Evolutionary conservation across 1,284 basidiomycete genomes (phyloP).

Genomic region (Inonotus obliquus): DNA sequence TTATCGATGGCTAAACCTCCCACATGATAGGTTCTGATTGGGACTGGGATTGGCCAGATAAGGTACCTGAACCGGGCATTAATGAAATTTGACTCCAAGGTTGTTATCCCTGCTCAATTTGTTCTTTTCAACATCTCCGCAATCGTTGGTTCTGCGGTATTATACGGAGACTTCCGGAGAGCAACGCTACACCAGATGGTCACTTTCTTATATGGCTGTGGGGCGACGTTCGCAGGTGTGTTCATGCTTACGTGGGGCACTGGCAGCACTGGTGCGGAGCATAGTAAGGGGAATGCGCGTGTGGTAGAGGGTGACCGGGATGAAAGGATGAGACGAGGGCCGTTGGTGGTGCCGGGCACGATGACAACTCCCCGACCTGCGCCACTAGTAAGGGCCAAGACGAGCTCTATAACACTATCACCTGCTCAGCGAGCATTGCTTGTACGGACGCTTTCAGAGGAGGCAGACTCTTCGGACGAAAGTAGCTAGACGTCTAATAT

Average conservation of each 20-base stretch:
- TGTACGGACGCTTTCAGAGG: conserved; percentile 9
- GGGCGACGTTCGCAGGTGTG: conserved; percentile 81
- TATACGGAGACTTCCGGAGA: conserved; percentile 89
- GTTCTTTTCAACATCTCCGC: conserved; percentile 86
- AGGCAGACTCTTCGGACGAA: neutral
- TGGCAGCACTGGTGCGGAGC: conserved; percentile 21
- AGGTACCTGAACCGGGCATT: conserved; percentile 87
- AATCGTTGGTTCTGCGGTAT: conserved; percentile 87
- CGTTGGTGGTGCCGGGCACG: conserved; percentile 38
- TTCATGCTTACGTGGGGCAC: conserved; percentile 75
- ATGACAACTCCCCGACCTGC: conserved; percentile 21
- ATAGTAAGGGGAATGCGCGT: conserved; percentile 25
- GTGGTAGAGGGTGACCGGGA: conserved; percentile 24
- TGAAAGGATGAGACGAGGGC: conserved; percentile 41
- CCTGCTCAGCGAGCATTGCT: conserved; percentile 47
- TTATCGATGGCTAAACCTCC: conserved; percentile 19
- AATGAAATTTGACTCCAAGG: conserved; percentile 85
- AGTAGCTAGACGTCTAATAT: neutral
- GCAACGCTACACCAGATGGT: conserved; percentile 79
- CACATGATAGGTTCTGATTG: conserved; percentile 54
- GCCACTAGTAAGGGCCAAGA: conserved; percentile 44
- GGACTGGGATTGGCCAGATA: conserved; percentile 87
- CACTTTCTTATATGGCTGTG: conserved; percentile 83
- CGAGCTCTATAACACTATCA: conserved; percentile 58
- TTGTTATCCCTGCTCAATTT: conserved; percentile 93